Evolutionary conservation across 2,329 filamentous ascomycete genomes (phyloP).

Genomic region (Plenodomus tracheiphilus): DNA sequence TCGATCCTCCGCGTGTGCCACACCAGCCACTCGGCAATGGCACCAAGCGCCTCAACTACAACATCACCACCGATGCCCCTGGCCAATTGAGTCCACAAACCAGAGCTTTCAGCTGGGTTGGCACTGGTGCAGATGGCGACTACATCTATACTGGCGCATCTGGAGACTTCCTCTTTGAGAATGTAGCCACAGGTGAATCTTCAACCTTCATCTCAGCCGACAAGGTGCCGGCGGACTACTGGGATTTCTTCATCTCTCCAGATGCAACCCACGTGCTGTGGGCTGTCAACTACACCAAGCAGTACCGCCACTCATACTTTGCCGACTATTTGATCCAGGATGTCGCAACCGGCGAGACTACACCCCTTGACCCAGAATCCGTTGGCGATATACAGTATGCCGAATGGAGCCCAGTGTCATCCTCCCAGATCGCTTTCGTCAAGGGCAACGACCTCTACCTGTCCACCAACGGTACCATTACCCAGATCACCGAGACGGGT

Average conservation of each 20-base stretch:
- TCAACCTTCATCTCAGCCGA: conserved; percentile 62
- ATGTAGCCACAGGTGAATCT: conserved; percentile 62
- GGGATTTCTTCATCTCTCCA: conserved; percentile 64
- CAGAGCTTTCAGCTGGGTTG: conserved; percentile 59
- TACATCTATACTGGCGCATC: conserved; percentile 59
- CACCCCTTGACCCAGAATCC: conserved; percentile 62
- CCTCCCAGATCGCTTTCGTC: conserved; percentile 67
- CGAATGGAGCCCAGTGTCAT: conserved; percentile 58
- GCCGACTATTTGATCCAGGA: conserved; percentile 69
- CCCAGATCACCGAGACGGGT: conserved; percentile 63
- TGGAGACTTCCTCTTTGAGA: conserved; percentile 62
- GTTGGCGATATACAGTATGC: conserved; percentile 70
- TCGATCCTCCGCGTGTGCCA: conserved; percentile 58
- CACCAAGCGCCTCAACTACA: conserved; percentile 61
- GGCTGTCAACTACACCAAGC: conserved; percentile 67
- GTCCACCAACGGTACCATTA: conserved; percentile 57
- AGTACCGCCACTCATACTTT: conserved; percentile 70
- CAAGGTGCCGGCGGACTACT: conserved; percentile 58
- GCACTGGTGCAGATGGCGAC: conserved; percentile 62
- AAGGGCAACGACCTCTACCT: conserved; percentile 68
- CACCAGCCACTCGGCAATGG: conserved; percentile 61
- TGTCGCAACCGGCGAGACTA: conserved; percentile 58
- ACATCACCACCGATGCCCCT: conserved; percentile 58
- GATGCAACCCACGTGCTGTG: conserved; percentile 64
- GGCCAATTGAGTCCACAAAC: conserved; percentile 48